Evolutionary conservation across 495 filamentous ascomycete species (phyloP), one percentile per base, ranked within the genome.

Genomic region (Neurospora sp.): DNA sequence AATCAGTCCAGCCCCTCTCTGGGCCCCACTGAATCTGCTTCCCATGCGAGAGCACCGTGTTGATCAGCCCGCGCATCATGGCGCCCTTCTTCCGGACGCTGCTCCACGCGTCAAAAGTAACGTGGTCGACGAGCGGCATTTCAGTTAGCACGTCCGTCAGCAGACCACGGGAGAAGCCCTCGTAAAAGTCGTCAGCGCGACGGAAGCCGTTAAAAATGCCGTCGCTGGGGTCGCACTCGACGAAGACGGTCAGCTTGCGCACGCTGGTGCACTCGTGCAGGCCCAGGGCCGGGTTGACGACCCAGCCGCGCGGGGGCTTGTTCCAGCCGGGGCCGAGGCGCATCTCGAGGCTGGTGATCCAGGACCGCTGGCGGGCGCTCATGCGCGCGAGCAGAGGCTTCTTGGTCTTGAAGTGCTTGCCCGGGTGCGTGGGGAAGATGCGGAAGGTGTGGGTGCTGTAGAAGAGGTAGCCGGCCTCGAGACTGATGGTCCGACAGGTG

Each of bases 251-350:
- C 68, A 97, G 79, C 14, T 84, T 86, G 46, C 86, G 85, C 27
- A 92, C 84, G 61, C 85, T 85, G 40, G 79, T 80, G 82, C 90
- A 89, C 59, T 94, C 88, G 44, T 82, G 78, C 35, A 96, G 82
- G 0, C 92, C 92, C 35, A 96, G 83, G 1, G 85, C 81, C 6
- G 85, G 79, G 74, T 89, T 90, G 37, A 94, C 89, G 4, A 86
- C 85, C 93, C 93, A 96, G 65, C 89, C 88, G 12, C 83, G 82
- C 1, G 93, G 93, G 4, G 93, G 93, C 68, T 85, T 85, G n/a
- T 84, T 91, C 91, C 91, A 97, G 69, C 92, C 93, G 0, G 92
- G 92, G 0, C 93, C 93, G 2, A 97, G 81, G 11, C 93, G 89
- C 73, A 96, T 81, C 76, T 96, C 92, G 68, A 96, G 83, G 2